Evolutionary conservation across 768 basidiomycete species (phyloP).

Genomic region (Hirschioporus abietinus): DNA sequence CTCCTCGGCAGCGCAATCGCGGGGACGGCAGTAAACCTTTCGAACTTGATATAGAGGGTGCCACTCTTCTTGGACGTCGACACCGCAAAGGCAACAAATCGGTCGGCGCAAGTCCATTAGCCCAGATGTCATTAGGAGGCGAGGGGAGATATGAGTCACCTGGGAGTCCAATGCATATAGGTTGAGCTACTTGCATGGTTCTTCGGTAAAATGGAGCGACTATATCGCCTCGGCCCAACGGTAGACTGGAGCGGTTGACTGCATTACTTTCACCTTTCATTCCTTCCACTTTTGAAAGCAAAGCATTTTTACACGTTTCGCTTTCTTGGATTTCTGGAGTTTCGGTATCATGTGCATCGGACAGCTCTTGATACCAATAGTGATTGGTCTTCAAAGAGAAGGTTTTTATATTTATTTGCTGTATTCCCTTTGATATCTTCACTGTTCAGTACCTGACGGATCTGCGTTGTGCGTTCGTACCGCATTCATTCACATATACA

Average conservation of each 20-base stretch:
- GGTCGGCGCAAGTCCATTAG: slow-evolving; percentile 31
- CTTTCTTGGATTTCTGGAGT: neutral
- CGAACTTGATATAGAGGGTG: slow-evolving; percentile 81
- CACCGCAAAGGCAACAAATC: slow-evolving; percentile 31
- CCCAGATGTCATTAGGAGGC: slow-evolving; percentile 19
- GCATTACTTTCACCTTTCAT: neutral
- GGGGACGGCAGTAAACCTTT: slow-evolving; percentile 43
- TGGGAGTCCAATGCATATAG: slow-evolving; percentile 18
- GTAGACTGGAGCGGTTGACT: neutral
- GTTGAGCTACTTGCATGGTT: neutral
- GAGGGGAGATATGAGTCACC: slow-evolving; percentile 12
- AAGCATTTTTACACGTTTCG: neutral
- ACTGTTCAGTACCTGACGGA: neutral
- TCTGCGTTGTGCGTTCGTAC: too few species aligned
- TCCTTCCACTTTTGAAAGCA: neutral
- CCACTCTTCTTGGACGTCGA: slow-evolving; percentile 78
- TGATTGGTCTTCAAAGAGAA: neutral
- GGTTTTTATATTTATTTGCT: neutral
- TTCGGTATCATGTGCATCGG: neutral
- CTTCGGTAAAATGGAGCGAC: neutral
- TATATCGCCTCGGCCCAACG: neutral
- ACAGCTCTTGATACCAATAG: neutral
- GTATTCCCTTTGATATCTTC: neutral
- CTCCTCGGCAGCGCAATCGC: slow-evolving; percentile 13
- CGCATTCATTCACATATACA: neutral